A percentile compares a stretch with the other conserved stretches of the same genome.
Conservation (phyloP, 208 protist genomes). For the Herpetomonas tarakana region DNA sequence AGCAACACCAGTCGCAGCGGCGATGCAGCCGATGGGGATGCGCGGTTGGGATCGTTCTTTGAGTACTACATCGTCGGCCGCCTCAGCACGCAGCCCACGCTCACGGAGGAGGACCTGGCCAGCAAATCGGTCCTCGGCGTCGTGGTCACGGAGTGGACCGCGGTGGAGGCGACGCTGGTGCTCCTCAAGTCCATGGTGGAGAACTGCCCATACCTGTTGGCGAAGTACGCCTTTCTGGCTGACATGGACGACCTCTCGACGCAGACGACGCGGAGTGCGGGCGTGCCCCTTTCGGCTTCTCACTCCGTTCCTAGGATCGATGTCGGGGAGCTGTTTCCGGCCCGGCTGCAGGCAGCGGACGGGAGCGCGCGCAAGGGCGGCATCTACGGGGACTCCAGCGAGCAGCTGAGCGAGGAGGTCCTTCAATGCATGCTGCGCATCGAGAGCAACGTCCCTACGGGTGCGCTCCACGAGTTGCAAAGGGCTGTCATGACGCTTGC, state of each 20-base stretch:
- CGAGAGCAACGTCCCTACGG: slow-evolving; percentile 41
- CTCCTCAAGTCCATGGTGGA: slow-evolving; percentile 39
- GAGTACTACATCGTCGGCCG: slow-evolving; percentile 44
- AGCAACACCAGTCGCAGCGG: slow-evolving; percentile 14
- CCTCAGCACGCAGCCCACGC: slow-evolving; percentile 27
- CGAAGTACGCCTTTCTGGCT: slow-evolving; percentile 30
- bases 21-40: slow-evolving; percentile 7
- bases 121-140: slow-evolving; percentile 25
- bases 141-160: slow-evolving; percentile 33
- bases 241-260: slow-evolving; percentile 8
- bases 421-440: slow-evolving; percentile 50
- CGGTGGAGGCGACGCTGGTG: slow-evolving; percentile 53
- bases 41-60: slow-evolving; percentile 32
- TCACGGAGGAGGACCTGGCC: slow-evolving; percentile 35
- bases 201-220: slow-evolving; percentile 44
- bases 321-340: slow-evolving; percentile 18
- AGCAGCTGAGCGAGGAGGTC: slow-evolving; percentile 39
- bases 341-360: slow-evolving; percentile 21
- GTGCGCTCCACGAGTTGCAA: slow-evolving; percentile 15
- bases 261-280: background rate
- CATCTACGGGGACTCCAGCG: slow-evolving; percentile 17
- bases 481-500: slow-evolving; percentile 1
- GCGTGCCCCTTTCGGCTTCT: background rate
- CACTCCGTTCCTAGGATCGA: background rate
- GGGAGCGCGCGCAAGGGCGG: background rate